A percentile compares a stretch with the other conserved stretches of the same genome.
Evolutionary conservation across 2,329 filamentous ascomycete species (phyloP).

Genomic region (Aureobasidium sp.): DNA sequence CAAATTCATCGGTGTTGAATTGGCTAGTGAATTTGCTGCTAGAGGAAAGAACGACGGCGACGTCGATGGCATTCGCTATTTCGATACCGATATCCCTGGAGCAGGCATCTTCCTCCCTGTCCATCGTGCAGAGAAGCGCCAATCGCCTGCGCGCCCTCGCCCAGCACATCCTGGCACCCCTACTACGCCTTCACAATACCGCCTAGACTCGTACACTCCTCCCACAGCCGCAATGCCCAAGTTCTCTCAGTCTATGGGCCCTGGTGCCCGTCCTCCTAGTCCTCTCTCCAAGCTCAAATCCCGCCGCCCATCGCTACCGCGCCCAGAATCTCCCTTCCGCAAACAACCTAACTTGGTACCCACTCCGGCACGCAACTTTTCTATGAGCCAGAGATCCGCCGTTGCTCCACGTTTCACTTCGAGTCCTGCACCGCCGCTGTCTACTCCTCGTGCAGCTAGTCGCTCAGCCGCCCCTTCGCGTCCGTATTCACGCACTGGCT

Average conservation of each 20-base stretch:
- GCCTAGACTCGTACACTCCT: slow-evolving; percentile 42
- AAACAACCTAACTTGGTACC: slow-evolving; percentile 48
- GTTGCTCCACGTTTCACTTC: slow-evolving; percentile 52
- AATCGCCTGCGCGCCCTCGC: slow-evolving; percentile 47
- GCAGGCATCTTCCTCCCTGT: slow-evolving; percentile 91
- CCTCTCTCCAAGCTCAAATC: slow-evolving; percentile 62
- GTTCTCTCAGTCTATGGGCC: slow-evolving; percentile 83
- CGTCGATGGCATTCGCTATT: slow-evolving; percentile 78
- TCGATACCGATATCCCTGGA: slow-evolving; percentile 67
- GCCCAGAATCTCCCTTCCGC: slow-evolving; percentile 79
- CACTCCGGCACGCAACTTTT: slow-evolving; percentile 53
- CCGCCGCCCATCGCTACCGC: slow-evolving; percentile 65
- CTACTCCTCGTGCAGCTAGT: slow-evolving; percentile 40
- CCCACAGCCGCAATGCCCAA: slow-evolving; percentile 59
- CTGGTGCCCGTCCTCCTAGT: slow-evolving; percentile 59
- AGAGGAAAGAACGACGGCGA: slow-evolving; percentile 94
- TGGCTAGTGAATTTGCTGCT: slow-evolving; percentile 69
- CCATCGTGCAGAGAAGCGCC: slow-evolving; percentile 67
- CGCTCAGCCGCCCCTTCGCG: slow-evolving; percentile 36
- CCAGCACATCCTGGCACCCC: slow-evolving; percentile 59
- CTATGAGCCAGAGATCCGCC: slow-evolving; percentile 43
- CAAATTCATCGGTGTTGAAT: slow-evolving; percentile 84
- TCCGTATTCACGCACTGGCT: slow-evolving; percentile 42
- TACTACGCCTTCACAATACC: slow-evolving; percentile 55
- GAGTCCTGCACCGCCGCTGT: slow-evolving; percentile 53